Evolutionary conservation across 345 rosid species (phyloP).

Genomic region (Alliaria petiolata): DNA sequence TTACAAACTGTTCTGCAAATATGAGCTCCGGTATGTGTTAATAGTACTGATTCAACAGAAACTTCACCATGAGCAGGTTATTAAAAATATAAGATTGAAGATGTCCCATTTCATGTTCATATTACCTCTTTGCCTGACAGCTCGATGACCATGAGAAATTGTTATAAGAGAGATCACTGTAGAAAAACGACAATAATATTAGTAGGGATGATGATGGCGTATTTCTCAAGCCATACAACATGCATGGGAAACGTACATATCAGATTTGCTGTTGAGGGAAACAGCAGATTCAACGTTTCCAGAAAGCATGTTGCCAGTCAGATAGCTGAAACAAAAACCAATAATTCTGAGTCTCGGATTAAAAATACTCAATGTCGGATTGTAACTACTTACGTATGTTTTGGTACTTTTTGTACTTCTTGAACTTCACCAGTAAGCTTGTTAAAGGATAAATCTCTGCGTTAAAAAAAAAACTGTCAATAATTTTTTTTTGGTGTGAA

Average conservation of each 20-base stretch:
- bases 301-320: slow-evolving; percentile 24
- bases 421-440: slow-evolving; percentile 17
- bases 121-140: slow-evolving; percentile 5
- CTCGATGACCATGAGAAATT: slow-evolving; percentile 18
- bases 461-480: background rate
- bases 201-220: background rate
- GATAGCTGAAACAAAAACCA: slow-evolving; percentile 6
- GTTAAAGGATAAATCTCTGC: slow-evolving; percentile 29
- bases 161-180: slow-evolving; percentile 24
- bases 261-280: background rate
- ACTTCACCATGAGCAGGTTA: background rate
- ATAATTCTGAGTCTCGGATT: too few species aligned
- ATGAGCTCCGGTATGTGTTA: slow-evolving; percentile 18
- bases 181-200: background rate
- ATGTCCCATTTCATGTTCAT: background rate
- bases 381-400: slow-evolving; percentile 5
- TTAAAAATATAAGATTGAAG: background rate
- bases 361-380: too few species aligned
- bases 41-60: slow-evolving; percentile 1
- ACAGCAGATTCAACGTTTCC: slow-evolving; percentile 6
- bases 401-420: background rate
- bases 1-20: slow-evolving; percentile 8
- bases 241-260: slow-evolving; percentile 9
- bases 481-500: too few species aligned
- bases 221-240: background rate